These are phyloP conservation scores for Lentinula sp. DNA, from an alignment of 768 basidiomycete genomes.

Conservation along the genomic window DNA sequence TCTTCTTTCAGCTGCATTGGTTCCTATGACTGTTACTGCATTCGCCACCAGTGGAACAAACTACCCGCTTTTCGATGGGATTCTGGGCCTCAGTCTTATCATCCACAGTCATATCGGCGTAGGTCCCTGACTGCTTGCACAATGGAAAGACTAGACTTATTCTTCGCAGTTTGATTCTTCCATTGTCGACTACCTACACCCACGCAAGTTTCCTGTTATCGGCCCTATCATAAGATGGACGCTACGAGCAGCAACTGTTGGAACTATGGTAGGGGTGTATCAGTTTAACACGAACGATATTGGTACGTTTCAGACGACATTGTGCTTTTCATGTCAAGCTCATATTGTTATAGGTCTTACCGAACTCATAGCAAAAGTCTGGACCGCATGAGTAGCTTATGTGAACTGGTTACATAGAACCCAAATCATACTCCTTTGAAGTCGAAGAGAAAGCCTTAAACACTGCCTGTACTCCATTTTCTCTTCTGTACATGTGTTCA, in stretches of 20 bases:
- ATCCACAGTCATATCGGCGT: slow-evolving; percentile 97
- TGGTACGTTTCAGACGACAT: slow-evolving; percentile 45
- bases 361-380: slow-evolving; percentile 40
- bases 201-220: slow-evolving; percentile 86
- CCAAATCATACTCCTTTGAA: not conserved
- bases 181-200: slow-evolving; percentile 87
- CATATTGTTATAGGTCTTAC: slow-evolving; percentile 10
- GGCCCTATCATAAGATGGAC: slow-evolving; percentile 71
- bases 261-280: slow-evolving; percentile 84
- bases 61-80: slow-evolving; percentile 84
- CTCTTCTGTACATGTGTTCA: not conserved
- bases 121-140: slow-evolving; percentile 13
- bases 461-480: not conserved
- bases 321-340: not conserved
- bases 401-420: no score
- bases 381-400: slow-evolving; percentile 55
- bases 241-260: slow-evolving; percentile 71
- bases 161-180: slow-evolving; percentile 62
- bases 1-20: slow-evolving; percentile 76
- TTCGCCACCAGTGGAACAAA: slow-evolving; percentile 70
- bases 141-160: not conserved
- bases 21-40: slow-evolving; percentile 85
- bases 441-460: not conserved
- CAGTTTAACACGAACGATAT: slow-evolving; percentile 99
- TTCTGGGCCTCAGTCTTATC: slow-evolving; percentile 82